Evolutionary conservation across 1,139 yeast species (phyloP).

Genomic region (Diutina rugosa): DNA sequence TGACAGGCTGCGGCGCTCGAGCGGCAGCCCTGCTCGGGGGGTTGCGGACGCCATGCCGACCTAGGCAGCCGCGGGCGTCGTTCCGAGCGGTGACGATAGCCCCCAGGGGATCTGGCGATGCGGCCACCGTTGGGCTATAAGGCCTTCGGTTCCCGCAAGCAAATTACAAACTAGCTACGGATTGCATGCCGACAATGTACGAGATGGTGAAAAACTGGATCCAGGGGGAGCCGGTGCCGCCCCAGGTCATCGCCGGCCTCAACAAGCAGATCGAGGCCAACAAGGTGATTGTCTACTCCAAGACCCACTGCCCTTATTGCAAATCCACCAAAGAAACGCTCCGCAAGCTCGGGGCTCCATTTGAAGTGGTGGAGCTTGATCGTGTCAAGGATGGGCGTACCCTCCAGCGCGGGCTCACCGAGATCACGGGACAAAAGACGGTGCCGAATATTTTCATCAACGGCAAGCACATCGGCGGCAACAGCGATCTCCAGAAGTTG

Average conservation of each 20-base stretch:
- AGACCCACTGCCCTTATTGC: conserved; percentile 20
- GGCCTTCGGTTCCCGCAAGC: not conserved
- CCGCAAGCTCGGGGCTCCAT: conserved; percentile 8
- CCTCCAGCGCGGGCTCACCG: conserved; percentile 8
- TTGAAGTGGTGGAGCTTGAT: conserved; percentile 14
- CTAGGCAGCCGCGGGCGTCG: not conserved
- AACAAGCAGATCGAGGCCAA: conserved; percentile 9
- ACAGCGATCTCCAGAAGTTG: conserved; percentile 9
- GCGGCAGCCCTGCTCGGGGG: not conserved
- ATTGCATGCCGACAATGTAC: not conserved
- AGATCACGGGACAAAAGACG: conserved; percentile 9
- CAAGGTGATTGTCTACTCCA: conserved; percentile 14
- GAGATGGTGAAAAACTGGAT: not conserved
- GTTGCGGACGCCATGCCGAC: not conserved
- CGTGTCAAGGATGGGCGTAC: conserved; percentile 9
- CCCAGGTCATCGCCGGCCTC: conserved; percentile 10
- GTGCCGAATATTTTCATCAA: conserved; percentile 11
- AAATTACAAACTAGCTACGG: not conserved
- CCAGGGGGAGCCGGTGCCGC: conserved; percentile 7
- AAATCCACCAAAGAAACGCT: conserved; percentile 11
- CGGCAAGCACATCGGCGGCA: conserved; percentile 12
- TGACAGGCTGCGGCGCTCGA: not conserved
- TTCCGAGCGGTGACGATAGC: not conserved
- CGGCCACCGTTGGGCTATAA: not conserved
- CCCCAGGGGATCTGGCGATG: not conserved